phyloP scores from a whole-genome alignment of 2,329 filamentous ascomycete species.

The Zasmidium angulare region DNA sequence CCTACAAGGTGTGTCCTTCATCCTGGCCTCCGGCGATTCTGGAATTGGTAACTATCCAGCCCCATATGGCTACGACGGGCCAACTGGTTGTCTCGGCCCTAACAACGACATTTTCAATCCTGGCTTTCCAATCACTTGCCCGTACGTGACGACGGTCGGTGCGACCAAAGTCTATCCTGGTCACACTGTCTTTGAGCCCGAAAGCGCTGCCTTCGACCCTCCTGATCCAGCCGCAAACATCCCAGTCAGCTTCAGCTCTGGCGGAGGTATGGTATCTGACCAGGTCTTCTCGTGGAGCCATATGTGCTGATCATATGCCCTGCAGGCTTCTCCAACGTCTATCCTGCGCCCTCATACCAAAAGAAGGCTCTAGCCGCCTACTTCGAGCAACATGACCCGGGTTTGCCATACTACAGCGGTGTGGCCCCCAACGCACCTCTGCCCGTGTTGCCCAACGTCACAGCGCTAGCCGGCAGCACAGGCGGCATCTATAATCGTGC shows the following conservation, averaged over 20 bases:
- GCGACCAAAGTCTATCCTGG: constrained; percentile 41
- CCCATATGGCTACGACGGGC: constrained; percentile 23
- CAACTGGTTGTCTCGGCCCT: constrained; percentile 30
- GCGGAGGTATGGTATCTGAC: no score
- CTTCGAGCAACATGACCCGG: constrained; percentile 38
- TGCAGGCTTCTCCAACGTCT: constrained; percentile 34
- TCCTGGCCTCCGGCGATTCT: constrained; percentile 63
- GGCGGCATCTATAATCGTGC: constrained; percentile 47
- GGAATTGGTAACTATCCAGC: constrained; percentile 47
- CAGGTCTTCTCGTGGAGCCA: no score
- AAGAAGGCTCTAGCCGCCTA: constrained; percentile 36
- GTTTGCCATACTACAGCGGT: constrained; percentile 30
- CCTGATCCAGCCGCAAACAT: neutral
- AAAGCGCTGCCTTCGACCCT: constrained; percentile 24
- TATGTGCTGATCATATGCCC: neutral
- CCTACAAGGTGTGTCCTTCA: constrained; percentile 59
- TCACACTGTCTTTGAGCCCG: constrained; percentile 38
- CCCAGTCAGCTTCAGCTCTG: no score
- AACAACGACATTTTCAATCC: constrained; percentile 45
- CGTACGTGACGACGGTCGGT: constrained; percentile 52
- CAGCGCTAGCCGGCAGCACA: constrained; percentile 11
- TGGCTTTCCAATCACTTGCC: constrained; percentile 48
- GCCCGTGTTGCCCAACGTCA: constrained; percentile 23
- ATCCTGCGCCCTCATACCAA: constrained; percentile 36
- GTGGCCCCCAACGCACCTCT: constrained; percentile 14